These are phyloP conservation scores for Tylopilus orsonianus DNA, from an alignment of 1,284 basidiomycete genomes.

Conservation along the genomic window DNA sequence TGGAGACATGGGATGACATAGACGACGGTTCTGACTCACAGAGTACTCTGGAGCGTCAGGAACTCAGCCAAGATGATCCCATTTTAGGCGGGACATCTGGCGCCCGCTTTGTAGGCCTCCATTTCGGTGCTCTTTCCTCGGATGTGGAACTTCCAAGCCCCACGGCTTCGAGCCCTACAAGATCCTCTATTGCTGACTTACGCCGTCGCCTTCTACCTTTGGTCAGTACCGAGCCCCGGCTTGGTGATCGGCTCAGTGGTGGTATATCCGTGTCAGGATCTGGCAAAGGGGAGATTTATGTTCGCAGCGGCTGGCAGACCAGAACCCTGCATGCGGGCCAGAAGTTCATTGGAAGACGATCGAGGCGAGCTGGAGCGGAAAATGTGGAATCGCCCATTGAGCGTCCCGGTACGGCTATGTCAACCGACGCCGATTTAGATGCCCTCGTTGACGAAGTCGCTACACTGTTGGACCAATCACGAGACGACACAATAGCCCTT, in stretches of 20 bases:
- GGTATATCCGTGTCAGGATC: constrained; percentile 69
- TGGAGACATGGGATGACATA: constrained; percentile 66
- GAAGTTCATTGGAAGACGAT: constrained; percentile 30
- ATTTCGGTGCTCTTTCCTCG: constrained; percentile 11
- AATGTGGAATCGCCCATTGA: constrained; percentile 15
- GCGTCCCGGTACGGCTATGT: constrained; percentile 27
- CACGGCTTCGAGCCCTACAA: constrained; percentile 31
- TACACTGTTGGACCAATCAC: constrained; percentile 52
- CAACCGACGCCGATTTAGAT: constrained; percentile 41
- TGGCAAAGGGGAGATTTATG: constrained; percentile 69
- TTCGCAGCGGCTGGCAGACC: constrained; percentile 77
- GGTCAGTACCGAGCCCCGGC: constrained; percentile 56
- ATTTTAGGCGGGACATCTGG: constrained; percentile 20
- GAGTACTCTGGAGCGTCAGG: constrained; percentile 34
- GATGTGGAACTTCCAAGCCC: constrained; percentile 20
- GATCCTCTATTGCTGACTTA: constrained; percentile 44
- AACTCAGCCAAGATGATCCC: constrained; percentile 26
- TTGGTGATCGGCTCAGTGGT: constrained; percentile 70
- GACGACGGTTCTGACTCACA: constrained; percentile 51
- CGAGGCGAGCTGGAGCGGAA: constrained; percentile 22
- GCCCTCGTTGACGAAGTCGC: constrained; percentile 59
- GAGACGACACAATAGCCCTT: constrained; percentile 63
- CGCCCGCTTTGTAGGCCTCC: constrained; percentile 11
- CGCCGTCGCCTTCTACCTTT: constrained; percentile 60
- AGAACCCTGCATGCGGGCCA: constrained; percentile 54